Evolutionary conservation across 2,329 filamentous ascomycete species (phyloP).

Genomic region (Chaetomium olivaceum): DNA sequence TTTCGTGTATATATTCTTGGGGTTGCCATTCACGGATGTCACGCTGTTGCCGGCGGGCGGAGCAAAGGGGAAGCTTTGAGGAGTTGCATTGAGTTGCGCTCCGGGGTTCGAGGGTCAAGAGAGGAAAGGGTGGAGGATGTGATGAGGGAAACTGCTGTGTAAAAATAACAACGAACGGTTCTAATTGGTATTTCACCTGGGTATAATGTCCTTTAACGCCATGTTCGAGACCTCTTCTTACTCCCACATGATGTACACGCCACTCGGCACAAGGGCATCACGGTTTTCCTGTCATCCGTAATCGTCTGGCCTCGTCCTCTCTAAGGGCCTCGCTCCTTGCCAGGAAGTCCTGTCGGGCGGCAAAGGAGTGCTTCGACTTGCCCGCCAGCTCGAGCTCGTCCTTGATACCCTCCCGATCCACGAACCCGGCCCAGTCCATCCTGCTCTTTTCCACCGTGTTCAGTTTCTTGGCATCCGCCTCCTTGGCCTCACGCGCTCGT

Average conservation of each 20-base stretch:
- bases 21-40: conserved; percentile 59
- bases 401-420: conserved; percentile 70
- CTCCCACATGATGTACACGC: background rate
- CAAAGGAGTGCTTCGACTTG: conserved; percentile 64
- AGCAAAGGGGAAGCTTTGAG: conserved; percentile 42
- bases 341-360: conserved; percentile 64
- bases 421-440: conserved; percentile 72
- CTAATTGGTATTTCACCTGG: conserved; percentile 3
- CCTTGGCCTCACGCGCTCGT: conserved; percentile 47
- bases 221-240: background rate
- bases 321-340: conserved; percentile 63
- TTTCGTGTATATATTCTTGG: conserved; percentile 68
- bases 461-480: conserved; percentile 61
- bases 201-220: conserved; percentile 15
- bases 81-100: background rate
- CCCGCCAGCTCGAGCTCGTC: conserved; percentile 67
- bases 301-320: conserved; percentile 60
- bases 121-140: too few species aligned
- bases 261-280: conserved; percentile 10
- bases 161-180: background rate
- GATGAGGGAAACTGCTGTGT: background rate
- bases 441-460: conserved; percentile 72
- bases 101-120: background rate
- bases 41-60: conserved; percentile 41
- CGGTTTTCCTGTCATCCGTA: conserved; percentile 43